phyloP scores from a whole-genome alignment of 1,139 yeast genomes.

The Yamadazyma membranifaciens region DNA sequence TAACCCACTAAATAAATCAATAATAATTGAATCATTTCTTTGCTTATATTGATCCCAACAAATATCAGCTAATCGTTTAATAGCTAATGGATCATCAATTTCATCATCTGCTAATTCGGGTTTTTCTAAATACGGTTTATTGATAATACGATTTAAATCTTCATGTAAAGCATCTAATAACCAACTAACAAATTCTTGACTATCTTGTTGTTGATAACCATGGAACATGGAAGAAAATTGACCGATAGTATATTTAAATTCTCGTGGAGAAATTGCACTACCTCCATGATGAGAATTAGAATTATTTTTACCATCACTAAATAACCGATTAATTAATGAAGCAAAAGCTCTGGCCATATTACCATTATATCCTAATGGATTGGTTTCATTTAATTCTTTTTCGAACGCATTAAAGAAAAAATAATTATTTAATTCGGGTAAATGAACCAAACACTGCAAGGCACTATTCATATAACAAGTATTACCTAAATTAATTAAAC shows the following conservation, averaged over 20 bases:
- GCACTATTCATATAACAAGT: slow-evolving; percentile 98
- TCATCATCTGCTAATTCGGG: slow-evolving; percentile 75
- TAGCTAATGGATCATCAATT: slow-evolving; percentile 51
- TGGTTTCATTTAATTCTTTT: slow-evolving; percentile 66
- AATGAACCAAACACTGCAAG: slow-evolving; percentile 81
- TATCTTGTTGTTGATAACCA: slow-evolving; percentile 91
- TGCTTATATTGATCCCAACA: slow-evolving; percentile 82
- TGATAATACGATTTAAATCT: slow-evolving; percentile 77
- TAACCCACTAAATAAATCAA: slow-evolving; percentile 85
- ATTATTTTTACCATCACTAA: slow-evolving; percentile 25
- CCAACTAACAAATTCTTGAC: slow-evolving; percentile 92
- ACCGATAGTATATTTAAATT: slow-evolving; percentile 78
- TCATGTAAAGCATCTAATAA: slow-evolving; percentile 90
- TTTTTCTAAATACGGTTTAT: slow-evolving; percentile 86
- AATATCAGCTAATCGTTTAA: slow-evolving; percentile 60
- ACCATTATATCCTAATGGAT: slow-evolving; percentile 81
- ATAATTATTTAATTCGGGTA: slow-evolving; percentile 79
- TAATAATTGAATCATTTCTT: slow-evolving; percentile 82
- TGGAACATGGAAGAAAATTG: slow-evolving; percentile 77
- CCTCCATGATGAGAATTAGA: slow-evolving; percentile 7
- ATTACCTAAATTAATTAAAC: slow-evolving; percentile 83
- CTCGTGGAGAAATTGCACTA: slow-evolving; percentile 58
- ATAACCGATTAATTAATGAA: slow-evolving; percentile 57
- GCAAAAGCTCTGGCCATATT: slow-evolving; percentile 78
- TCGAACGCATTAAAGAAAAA: slow-evolving; percentile 63